Percentiles rank a stretch among this genome's conserved stretches.
Conservation (phyloP, 2,329 filamentous ascomycete genomes). For the Capronia coronata region DNA sequence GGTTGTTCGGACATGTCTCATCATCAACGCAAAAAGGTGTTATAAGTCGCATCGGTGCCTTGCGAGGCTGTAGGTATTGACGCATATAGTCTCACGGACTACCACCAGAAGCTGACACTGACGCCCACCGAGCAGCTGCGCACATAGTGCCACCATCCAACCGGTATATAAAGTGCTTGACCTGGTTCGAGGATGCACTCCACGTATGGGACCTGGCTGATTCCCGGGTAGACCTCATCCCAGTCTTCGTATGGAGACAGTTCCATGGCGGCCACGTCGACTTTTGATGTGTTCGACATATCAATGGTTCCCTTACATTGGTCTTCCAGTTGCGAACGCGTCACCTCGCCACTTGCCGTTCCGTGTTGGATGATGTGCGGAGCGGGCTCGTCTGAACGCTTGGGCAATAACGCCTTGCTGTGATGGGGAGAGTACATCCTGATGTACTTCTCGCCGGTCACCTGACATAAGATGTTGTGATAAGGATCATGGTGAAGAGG, state of each 20-base stretch:
- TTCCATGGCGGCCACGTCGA: slow-evolving; percentile 69
- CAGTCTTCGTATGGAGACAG: slow-evolving; percentile 42
- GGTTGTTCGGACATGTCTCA: no score
- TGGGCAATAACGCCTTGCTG: slow-evolving; percentile 54
- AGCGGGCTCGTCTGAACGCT: slow-evolving; percentile 38
- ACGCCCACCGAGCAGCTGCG: slow-evolving; percentile 78
- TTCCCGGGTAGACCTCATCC: slow-evolving; percentile 47
- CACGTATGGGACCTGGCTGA: slow-evolving; percentile 57
- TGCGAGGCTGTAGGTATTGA: no score
- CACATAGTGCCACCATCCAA: slow-evolving; percentile 98
- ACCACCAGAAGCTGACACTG: slow-evolving; percentile 96
- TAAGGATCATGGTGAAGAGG: slow-evolving; percentile 91
- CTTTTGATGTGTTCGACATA: slow-evolving; percentile 81
- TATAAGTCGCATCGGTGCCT: no score
- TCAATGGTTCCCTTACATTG: slow-evolving; percentile 62
- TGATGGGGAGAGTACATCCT: slow-evolving; percentile 69
- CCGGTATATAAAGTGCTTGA: slow-evolving; percentile 80
- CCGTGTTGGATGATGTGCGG: slow-evolving; percentile 15
- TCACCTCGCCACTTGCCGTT: not conserved
- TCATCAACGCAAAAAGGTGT: no score
- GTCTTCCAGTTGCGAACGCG: slow-evolving; percentile 15
- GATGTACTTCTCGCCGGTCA: slow-evolving; percentile 87
- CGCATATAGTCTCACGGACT: not conserved
- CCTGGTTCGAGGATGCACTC: slow-evolving; percentile 74
- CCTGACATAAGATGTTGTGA: slow-evolving; percentile 84